Evolutionary conservation across 2,329 filamentous ascomycete genomes (phyloP), one percentile per base, ranked within the genome.

Genomic region (Colletotrichum gigasporum): DNA sequence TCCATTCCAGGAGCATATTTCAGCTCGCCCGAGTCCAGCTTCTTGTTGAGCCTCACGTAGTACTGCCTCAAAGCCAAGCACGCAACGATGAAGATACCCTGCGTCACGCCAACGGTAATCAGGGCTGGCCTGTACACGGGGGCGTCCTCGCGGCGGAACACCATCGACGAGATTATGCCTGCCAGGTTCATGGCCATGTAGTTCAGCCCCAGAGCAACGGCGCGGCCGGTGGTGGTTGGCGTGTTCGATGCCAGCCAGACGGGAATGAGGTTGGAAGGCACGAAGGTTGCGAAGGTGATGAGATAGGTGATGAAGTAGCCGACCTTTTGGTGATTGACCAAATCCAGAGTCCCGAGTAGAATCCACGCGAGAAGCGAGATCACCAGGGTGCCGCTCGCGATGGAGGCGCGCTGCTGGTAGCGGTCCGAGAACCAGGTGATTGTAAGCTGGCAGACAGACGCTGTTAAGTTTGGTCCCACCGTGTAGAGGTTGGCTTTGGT

Each of bases 401-500:
- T 68, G 12, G 68, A 53, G 9, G 67, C 67, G 16, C 69, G 63
- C 48, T 68, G 41, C 37, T n/a, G n/a, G n/a, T n/a, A n/a, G n/a
- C n/a, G n/a, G 52, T 71, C 69, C 10, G 67, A 69, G 16, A 66
- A 37, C 56, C 61, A 70, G 9, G 65, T 68, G 2, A 65, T 66
- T 5, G 58, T 62, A 6, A 70, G 22, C 26, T 66, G 67, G 8
- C 68, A 42, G 5, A 63, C 63, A 4, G 70, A 67, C 10, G 64
- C 70, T 4, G 60, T 56, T 4, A 72, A 50, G 45, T 73, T 71
- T 10, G 71, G 71, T 2, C 65, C 71, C 26, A 73, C 66, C 6
- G 70, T 71, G 52, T 73, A 73, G 5, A 72, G 67, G 41, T 73
- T 73, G 7, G 69, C 58, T 41, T 68, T 69, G 4, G 71, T 65